Evolutionary conservation across 1,139 yeast genomes (phyloP), one percentile per base, ranked within the genome.

Genomic region (Kodamaea suecica): DNA sequence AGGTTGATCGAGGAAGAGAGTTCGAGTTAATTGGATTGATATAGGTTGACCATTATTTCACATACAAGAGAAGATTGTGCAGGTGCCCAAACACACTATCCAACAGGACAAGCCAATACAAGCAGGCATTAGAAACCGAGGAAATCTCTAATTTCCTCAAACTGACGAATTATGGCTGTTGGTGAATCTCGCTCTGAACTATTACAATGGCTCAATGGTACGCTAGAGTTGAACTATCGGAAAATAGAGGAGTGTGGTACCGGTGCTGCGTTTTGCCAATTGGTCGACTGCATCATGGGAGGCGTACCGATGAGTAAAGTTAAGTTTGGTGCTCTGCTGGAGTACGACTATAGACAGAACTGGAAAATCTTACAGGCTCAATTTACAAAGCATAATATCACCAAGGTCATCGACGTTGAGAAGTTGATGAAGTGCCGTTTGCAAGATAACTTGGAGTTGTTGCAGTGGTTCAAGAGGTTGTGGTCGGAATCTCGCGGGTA

Each of bases 201-300:
- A 19, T 63, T 94, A 40, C 76, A 73, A 39, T 94, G 98, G 97
- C 71, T 92, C 46, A 90, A 90, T 54, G 67, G 73, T 33, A 74
- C 85, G 4, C 68, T 87, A 29, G 74, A 73, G 35, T 59, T 88
- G 28, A 70, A 79, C 44, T 76, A 84, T 49, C 70, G 79, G 34
- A 87, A 84, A 52, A 84, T 92, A 2, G 98, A 94, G 54, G 92
- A 88, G 58, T 84, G 96, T 55, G 99, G 99, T 13, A 79, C 84
- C 3, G 99, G 99, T 3, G 96, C 95, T 0, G 94, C 87, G 3
- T 90, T 85, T 57, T 88, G 97, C 59, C 97, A 90, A 59, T 73
- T 92, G 33, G 73, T 90, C 68, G 97, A 92, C 59, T 78, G 90
- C 16, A 78, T 92, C 20, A 84, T 73, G 50, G 80, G 84, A 16